Evolutionary conservation across 768 basidiomycete species (phyloP), one percentile per base, ranked within the genome.

Genomic region (Lactarius akahatsu): DNA sequence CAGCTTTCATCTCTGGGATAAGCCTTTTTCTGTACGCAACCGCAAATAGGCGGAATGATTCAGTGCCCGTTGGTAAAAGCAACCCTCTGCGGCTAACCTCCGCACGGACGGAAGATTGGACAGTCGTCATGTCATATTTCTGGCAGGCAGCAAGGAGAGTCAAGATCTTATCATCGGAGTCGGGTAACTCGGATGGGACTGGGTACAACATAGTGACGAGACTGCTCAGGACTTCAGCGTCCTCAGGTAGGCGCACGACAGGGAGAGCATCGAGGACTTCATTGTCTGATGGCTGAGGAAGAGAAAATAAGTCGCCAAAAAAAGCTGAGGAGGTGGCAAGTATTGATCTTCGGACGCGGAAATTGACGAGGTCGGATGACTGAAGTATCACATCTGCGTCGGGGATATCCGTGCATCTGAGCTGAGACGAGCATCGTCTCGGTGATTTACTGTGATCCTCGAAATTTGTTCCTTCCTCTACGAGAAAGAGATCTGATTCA

Each of bases 91-190:
- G 38, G 18, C 56, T 57, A 15, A 57, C n/a, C 18, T 36, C 34
- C 2, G 56, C 7, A 15, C 50, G 50, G 50, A 50, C 26, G 13
- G 30, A 59, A 15, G 64, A 65, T 55, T 54, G 64, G 13, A 65
- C 52, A 13, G 47, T 5, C 7, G 0, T n/a, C 64, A 65, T 65
- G 15, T 65, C 64, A 36, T 60, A 65, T 43, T 65, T 65, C 40
- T 65, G 23, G 23, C 47, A 15, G 15, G 64, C 58, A 13, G 64
- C 26, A 7, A 65, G 64, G 1, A 65, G 40, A 26, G 50, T 9
- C 40, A 65, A 55, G 4, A 65, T 32, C 2, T 34, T 26, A n/a
- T 65, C 59, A 4, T 18, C 5, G 3, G 58, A 60, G 10, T 20
- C 6, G 30, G 58, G 64, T 2, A 60, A 34, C 16, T 41, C 59